Conservation (phyloP, 2,329 filamentous ascomycete species). For the Hypomyces perniciosus region DNA sequence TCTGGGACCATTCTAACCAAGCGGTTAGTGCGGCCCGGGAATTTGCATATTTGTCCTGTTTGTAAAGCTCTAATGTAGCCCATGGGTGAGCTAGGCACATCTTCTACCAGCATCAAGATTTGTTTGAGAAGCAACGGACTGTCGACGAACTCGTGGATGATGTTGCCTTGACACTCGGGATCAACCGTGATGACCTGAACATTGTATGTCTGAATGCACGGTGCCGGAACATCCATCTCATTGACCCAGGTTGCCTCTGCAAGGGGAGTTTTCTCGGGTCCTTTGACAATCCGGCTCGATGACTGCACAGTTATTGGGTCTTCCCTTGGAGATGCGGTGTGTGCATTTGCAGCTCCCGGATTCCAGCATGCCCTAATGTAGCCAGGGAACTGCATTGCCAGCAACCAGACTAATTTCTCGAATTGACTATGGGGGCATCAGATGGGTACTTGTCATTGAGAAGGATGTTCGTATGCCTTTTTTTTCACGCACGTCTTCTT, state of each 20-base stretch:
- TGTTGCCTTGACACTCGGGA: slow-evolving; percentile 61
- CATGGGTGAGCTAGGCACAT: slow-evolving; percentile 53
- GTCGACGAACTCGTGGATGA: slow-evolving; percentile 72
- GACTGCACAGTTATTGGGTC: slow-evolving; percentile 37
- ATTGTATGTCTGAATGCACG: slow-evolving; percentile 46
- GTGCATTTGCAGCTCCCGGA: background rate
- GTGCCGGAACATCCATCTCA: slow-evolving; percentile 12
- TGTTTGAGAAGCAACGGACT: slow-evolving; percentile 63
- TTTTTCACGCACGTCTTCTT: fast-evolving
- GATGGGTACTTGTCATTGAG: slow-evolving; percentile 69
- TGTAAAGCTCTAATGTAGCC: background rate
- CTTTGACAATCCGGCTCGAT: slow-evolving; percentile 39
- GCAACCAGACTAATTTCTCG: slow-evolving; percentile 40
- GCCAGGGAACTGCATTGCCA: slow-evolving; percentile 57
- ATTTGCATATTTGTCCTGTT: too few species aligned
- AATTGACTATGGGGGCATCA: slow-evolving; percentile 42
- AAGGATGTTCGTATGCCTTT: slow-evolving; percentile 55
- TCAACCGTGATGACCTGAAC: slow-evolving; percentile 60
- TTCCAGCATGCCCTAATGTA: slow-evolving; percentile 12
- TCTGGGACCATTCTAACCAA: slow-evolving; percentile 54
- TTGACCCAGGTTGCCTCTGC: slow-evolving; percentile 57
- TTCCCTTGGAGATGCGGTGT: slow-evolving; percentile 24
- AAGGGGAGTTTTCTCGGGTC: slow-evolving; percentile 65
- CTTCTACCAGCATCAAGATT: slow-evolving; percentile 67
- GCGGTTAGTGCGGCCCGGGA: slow-evolving; percentile 37